These are phyloP conservation scores for Teunomyces kruisii DNA, from an alignment of 805 yeast species.

Conservation along the genomic window DNA sequence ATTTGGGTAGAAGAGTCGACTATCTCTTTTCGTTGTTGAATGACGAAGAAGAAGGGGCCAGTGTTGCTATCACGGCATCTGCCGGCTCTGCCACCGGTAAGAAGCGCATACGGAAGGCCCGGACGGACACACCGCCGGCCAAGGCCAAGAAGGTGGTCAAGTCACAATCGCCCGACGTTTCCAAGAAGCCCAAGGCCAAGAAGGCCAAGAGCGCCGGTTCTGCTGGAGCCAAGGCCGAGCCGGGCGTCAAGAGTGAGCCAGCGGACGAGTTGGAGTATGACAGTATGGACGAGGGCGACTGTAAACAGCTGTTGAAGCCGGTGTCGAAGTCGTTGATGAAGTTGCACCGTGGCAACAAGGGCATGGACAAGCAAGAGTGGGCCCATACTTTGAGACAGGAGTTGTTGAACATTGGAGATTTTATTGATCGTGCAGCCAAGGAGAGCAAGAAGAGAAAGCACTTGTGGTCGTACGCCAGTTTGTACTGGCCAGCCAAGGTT, in stretches of 20 bases:
- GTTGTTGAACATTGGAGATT: conserved; percentile 70
- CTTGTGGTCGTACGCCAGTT: conserved; percentile 80
- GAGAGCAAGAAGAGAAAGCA: conserved; percentile 45
- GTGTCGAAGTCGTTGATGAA: conserved; percentile 65
- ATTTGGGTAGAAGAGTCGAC: conserved; percentile 87
- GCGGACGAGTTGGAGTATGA: conserved; percentile 56
- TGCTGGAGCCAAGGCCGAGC: background rate
- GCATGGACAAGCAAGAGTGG: conserved; percentile 76
- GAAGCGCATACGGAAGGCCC: conserved; percentile 5
- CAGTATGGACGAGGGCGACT: conserved; percentile 73
- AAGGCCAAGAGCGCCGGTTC: conserved; percentile 6
- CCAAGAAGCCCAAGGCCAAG: conserved; percentile 15
- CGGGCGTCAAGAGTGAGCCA: conserved; percentile 6
- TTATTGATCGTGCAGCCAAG: conserved; percentile 47
- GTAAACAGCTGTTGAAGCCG: conserved; percentile 61
- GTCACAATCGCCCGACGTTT: conserved; percentile 20
- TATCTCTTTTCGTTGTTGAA: conserved; percentile 70
- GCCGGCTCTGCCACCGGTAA: conserved; percentile 8
- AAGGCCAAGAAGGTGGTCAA: conserved; percentile 12
- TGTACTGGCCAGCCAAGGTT: conserved; percentile 88
- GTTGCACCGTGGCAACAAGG: conserved; percentile 69
- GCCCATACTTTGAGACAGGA: conserved; percentile 68
- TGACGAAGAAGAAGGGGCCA: conserved; percentile 49
- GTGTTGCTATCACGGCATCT: conserved; percentile 8
- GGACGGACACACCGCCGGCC: conserved; percentile 8